A percentile compares a stretch with the other conserved stretches of the same genome.
These are phyloP conservation scores for Primulina eburnea DNA, from an alignment of 257 asterid genomes.

Conservation along the genomic window DNA sequence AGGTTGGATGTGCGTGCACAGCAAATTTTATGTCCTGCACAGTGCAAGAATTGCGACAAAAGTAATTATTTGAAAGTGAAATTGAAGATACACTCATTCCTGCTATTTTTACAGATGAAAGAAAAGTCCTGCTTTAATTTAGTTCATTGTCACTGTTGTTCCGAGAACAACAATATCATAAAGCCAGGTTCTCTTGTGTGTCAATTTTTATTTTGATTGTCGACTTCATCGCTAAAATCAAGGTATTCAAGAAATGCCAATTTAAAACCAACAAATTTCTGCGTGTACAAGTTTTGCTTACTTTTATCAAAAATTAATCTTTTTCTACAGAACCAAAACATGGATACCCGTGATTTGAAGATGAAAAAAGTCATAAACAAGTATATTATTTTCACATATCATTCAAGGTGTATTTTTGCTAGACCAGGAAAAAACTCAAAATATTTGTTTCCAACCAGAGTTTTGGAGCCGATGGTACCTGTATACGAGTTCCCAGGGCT, in stretches of 20 bases:
- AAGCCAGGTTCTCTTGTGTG: not conserved
- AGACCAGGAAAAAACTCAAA: not conserved
- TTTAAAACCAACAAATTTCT: slow-evolving; percentile 5
- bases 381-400: not conserved
- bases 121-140: slow-evolving; percentile 4
- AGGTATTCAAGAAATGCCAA: slow-evolving; percentile 1
- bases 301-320: too few species aligned
- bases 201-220: not conserved
- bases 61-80: slow-evolving; percentile 20
- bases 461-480: slow-evolving; percentile 44
- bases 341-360: not conserved
- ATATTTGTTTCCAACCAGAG: not conserved
- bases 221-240: slow-evolving; percentile 5
- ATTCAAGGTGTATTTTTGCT: slow-evolving; percentile 16
- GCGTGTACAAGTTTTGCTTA: not conserved
- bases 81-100: slow-evolving; percentile 15
- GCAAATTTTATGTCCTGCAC: slow-evolving; percentile 79
- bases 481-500: slow-evolving; percentile 81
- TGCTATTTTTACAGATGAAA: not conserved
- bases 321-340: not conserved
- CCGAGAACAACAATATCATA: not conserved
- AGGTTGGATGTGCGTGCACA: slow-evolving; percentile 96
- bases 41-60: slow-evolving; percentile 30
- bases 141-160: not conserved
- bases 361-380: too few species aligned